phyloP scores from a whole-genome alignment of 345 rosid species.

The Gossypium rotundifolium region DNA sequence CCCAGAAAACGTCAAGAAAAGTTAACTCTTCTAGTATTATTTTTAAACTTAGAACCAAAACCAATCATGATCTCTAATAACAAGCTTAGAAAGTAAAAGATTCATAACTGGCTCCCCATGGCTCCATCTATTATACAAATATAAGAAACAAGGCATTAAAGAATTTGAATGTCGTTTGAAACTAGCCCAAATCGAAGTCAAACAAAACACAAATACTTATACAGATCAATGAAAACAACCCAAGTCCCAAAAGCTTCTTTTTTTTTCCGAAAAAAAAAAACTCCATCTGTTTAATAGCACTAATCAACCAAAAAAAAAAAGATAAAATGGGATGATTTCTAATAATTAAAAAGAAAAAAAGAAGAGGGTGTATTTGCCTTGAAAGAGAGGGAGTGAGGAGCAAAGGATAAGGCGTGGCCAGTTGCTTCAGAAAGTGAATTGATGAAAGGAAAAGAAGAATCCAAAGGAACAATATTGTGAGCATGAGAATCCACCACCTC shows the following conservation, averaged over 20 bases:
- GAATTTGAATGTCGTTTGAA: neutral
- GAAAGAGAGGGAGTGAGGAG: slow-evolving; percentile 69
- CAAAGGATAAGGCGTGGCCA: slow-evolving; percentile 62
- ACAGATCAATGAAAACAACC: neutral
- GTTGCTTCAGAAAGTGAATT: slow-evolving; percentile 65
- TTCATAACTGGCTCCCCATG: neutral
- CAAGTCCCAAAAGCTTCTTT: neutral
- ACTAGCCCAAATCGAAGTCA: neutral
- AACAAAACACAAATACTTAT: neutral
- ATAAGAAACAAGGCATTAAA: neutral
- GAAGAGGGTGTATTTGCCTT: slow-evolving; percentile 36
- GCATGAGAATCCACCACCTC: slow-evolving; percentile 79
- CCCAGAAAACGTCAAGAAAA: neutral
- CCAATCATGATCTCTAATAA: neutral
- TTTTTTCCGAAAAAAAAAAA: neutral
- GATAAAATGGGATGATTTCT: neutral
- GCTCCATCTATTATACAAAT: neutral
- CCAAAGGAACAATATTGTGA: slow-evolving; percentile 69
- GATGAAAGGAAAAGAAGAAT: slow-evolving; percentile 69
- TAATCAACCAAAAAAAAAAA: neutral
- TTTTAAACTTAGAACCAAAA: neutral
- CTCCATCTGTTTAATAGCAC: neutral
- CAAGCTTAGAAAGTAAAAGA: neutral
- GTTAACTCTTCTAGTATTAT: neutral
- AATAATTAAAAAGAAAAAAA: neutral